Evolutionary conservation across 495 filamentous ascomycete genomes (phyloP).

Genomic region (Daldinia concentrica): DNA sequence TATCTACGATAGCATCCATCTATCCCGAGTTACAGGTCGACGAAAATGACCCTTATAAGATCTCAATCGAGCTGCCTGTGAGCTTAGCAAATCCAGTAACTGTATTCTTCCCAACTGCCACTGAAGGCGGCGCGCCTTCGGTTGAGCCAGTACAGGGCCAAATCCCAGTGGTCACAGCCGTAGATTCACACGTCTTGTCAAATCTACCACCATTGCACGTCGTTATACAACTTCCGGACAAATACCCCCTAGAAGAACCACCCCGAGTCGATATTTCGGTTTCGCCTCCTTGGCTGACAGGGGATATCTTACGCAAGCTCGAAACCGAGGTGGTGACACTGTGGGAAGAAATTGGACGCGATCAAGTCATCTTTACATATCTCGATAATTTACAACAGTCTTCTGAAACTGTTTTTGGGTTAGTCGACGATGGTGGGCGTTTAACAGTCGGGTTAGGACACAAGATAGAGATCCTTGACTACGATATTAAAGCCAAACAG

Average conservation of each 20-base stretch:
- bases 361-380: conserved; percentile 81
- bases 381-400: conserved; percentile 88
- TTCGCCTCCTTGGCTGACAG: conserved; percentile 74
- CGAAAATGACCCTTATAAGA: conserved; percentile 66
- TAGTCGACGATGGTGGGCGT: conserved; percentile 62
- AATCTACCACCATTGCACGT: conserved; percentile 81
- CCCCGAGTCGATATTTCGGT: conserved; percentile 74
- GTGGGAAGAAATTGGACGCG: conserved; percentile 85
- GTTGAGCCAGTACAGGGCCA: conserved; percentile 28
- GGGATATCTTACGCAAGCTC: conserved; percentile 64
- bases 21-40: conserved; percentile 82
- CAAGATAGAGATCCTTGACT: conserved; percentile 79
- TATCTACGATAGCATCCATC: conserved; percentile 85
- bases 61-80: conserved; percentile 77
- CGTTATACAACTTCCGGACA: conserved; percentile 72
- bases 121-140: conserved; percentile 50
- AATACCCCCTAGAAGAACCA: conserved; percentile 75
- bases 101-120: conserved; percentile 70
- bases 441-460: conserved; percentile 66
- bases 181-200: conserved; percentile 70
- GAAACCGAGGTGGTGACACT: conserved; percentile 67
- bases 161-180: conserved; percentile 21
- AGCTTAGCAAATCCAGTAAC: conserved; percentile 72
- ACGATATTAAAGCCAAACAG: conserved; percentile 75
- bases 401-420: conserved; percentile 78